Conservation (phyloP, 306 rosid species). For the Bauhinia variegata region DNA sequence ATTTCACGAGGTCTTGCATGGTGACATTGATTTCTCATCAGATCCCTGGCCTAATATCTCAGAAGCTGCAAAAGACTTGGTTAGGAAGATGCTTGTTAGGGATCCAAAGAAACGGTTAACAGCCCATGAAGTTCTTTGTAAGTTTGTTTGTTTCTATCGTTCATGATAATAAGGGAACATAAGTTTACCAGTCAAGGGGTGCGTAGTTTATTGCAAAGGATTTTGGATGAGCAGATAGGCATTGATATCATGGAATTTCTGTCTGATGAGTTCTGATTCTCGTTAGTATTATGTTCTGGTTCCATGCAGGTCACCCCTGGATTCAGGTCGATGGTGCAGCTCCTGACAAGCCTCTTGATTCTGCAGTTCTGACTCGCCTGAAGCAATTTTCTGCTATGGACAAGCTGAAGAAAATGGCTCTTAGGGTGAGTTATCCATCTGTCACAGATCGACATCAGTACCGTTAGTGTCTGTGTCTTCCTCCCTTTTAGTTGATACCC, state of each 20-base stretch:
- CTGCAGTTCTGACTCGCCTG: constrained; percentile 68
- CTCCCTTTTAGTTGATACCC: not conserved
- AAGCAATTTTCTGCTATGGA: constrained; percentile 81
- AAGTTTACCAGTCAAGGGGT: not conserved
- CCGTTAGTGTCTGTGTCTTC: not conserved
- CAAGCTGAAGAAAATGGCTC: constrained; percentile 85
- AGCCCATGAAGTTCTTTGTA: constrained; percentile 79
- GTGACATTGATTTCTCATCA: constrained; percentile 72
- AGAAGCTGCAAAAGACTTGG: constrained; percentile 75
- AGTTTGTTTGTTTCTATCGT: no score
- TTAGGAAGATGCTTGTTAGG: constrained; percentile 69
- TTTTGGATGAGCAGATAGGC: not conserved
- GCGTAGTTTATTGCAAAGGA: not conserved
- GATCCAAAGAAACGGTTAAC: constrained; percentile 69
- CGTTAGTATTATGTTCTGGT: constrained; percentile 17
- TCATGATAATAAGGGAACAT: not conserved
- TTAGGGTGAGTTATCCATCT: constrained; percentile 52
- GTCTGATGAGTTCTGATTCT: not conserved
- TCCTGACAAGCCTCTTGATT: constrained; percentile 73
- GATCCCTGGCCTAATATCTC: constrained; percentile 87
- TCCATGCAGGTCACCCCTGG: constrained; percentile 84
- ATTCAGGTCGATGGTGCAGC: constrained; percentile 76
- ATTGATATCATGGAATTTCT: constrained; percentile 1
- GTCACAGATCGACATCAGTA: not conserved
- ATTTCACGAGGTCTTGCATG: constrained; percentile 63